These are phyloP conservation scores for Brasenia schreberi DNA, from an alignment of 164 flowering plant species.

Conservation along the genomic window DNA sequence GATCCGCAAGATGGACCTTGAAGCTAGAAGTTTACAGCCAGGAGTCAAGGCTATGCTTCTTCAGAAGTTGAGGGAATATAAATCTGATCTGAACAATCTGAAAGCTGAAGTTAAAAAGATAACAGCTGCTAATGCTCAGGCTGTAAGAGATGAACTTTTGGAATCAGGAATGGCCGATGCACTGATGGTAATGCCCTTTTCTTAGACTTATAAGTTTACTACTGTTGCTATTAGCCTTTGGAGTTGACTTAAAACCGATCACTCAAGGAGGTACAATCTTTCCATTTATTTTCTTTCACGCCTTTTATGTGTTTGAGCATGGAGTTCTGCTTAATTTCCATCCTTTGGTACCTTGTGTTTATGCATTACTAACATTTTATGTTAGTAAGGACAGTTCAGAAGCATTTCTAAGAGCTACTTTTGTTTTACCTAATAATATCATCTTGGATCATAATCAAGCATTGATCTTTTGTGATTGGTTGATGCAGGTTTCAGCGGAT, in stretches of 20 bases:
- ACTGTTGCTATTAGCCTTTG: background rate
- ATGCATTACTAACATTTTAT: background rate
- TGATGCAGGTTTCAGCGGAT: slow-evolving; percentile 9
- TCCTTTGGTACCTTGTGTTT: background rate
- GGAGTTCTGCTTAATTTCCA: background rate
- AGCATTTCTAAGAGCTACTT: background rate
- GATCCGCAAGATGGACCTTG: slow-evolving; percentile 87
- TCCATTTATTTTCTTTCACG: background rate
- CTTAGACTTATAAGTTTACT: background rate
- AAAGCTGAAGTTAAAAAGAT: slow-evolving; percentile 62
- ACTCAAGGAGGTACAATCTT: background rate
- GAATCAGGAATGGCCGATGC: slow-evolving; percentile 13
- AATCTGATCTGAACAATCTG: slow-evolving; percentile 74
- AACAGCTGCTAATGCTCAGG: background rate
- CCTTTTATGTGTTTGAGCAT: background rate
- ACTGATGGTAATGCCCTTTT: slow-evolving; percentile 1
- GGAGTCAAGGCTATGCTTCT: slow-evolving; percentile 72
- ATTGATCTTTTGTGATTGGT: too few relatives aligned
- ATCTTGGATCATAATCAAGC: background rate
- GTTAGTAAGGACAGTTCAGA: background rate
- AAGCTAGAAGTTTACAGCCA: slow-evolving; percentile 87
- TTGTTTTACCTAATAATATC: background rate
- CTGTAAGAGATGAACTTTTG: slow-evolving; percentile 10
- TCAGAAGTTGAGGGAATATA: slow-evolving; percentile 80
- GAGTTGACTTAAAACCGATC: background rate